Percentiles rank a stretch among this genome's conserved stretches.
Evolutionary conservation across 148 eudicot genomes (phyloP).

Genomic region (Mesembryanthemum crystallinum): DNA sequence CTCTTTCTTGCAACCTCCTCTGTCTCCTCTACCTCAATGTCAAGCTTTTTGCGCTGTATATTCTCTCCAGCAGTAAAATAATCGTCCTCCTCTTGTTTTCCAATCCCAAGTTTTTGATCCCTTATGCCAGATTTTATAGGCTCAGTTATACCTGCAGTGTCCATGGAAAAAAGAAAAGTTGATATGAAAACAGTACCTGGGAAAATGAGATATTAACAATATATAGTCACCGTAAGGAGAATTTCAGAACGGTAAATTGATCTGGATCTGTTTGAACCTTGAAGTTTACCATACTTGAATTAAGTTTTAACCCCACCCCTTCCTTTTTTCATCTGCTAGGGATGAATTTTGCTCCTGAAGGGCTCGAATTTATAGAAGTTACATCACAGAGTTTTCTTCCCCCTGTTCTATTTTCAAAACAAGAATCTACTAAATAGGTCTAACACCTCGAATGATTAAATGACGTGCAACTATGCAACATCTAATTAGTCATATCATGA

Average conservation of each 20-base stretch:
- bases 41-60: slow-evolving; percentile 82
- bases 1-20: slow-evolving; percentile 84
- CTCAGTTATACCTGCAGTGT: slow-evolving; percentile 66
- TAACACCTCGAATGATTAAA: not conserved
- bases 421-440: not conserved
- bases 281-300: not conserved
- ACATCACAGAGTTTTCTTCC: not conserved
- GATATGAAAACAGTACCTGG: not conserved
- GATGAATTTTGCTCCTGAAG: not conserved
- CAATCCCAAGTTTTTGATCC: slow-evolving; percentile 79
- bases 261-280: not conserved
- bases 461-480: not conserved
- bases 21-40: slow-evolving; percentile 82
- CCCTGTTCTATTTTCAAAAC: not conserved
- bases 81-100: slow-evolving; percentile 96
- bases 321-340: not conserved
- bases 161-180: not conserved
- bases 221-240: not conserved
- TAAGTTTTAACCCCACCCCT: not conserved
- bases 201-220: not conserved
- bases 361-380: not conserved
- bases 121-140: slow-evolving; percentile 91
- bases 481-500: not conserved
- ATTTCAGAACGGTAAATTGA: no score
- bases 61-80: slow-evolving; percentile 90